Evolutionary conservation across 2,329 filamentous ascomycete species (phyloP).

Genomic region (Aschersonia sp.): DNA sequence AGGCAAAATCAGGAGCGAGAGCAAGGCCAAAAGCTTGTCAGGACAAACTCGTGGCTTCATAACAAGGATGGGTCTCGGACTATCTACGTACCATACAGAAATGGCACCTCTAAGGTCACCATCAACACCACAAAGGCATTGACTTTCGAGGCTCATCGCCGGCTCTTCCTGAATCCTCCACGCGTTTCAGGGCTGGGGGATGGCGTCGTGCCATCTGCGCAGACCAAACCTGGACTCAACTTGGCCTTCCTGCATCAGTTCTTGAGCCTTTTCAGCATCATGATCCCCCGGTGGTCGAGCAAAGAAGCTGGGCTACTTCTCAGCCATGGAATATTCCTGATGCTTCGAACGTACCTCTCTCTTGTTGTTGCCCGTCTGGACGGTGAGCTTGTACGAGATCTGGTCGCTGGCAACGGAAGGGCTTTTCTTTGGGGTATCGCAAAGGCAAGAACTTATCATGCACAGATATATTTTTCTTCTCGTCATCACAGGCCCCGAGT

Average conservation of each 20-base stretch:
- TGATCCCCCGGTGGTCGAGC: conserved; percentile 89
- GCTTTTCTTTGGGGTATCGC: conserved; percentile 76
- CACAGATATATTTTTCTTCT: background rate
- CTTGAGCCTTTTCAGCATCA: conserved; percentile 87
- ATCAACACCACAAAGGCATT: conserved; percentile 83
- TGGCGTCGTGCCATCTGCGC: conserved; percentile 65
- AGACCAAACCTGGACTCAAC: conserved; percentile 89
- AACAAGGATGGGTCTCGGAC: conserved; percentile 92
- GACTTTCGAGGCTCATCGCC: conserved; percentile 90
- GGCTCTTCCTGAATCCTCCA: conserved; percentile 85
- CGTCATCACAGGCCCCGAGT: background rate
- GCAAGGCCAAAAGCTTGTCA: conserved; percentile 66
- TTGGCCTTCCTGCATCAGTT: conserved; percentile 96
- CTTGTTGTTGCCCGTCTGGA: conserved; percentile 85
- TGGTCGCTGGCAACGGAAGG: conserved; percentile 88
- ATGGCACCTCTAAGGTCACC: conserved; percentile 76
- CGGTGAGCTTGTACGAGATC: conserved; percentile 87
- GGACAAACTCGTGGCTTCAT: conserved; percentile 82
- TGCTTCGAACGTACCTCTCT: conserved; percentile 87
- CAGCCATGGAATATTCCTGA: conserved; percentile 78
- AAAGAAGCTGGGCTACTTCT: conserved; percentile 87
- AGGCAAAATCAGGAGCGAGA: conserved; percentile 63
- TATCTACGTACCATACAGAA: conserved; percentile 88
- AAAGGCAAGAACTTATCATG: conserved; percentile 37
- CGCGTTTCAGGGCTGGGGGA: conserved; percentile 65